Evolutionary conservation across 2,329 filamentous ascomycete species (phyloP).

Genomic region (Aspergillus novoparasiticus): DNA sequence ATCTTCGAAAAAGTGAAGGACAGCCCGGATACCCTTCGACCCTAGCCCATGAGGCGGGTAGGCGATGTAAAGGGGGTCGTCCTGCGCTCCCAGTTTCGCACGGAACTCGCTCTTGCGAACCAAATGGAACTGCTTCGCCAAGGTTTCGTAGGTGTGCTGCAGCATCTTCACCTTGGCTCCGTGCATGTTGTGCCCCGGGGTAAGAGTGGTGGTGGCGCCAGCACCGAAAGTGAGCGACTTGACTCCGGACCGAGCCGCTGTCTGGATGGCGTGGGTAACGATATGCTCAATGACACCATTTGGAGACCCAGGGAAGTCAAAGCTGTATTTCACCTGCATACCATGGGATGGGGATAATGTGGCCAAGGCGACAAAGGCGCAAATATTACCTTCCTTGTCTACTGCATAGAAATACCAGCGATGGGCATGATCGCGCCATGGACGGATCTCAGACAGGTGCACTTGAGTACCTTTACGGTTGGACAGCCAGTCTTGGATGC

Average conservation of each 20-base stretch:
- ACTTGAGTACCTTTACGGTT: slow-evolving; percentile 83
- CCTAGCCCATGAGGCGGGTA: slow-evolving; percentile 86
- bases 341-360: slow-evolving; percentile 79
- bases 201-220: slow-evolving; percentile 73
- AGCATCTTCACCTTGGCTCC: slow-evolving; percentile 80
- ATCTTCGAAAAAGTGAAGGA: slow-evolving; percentile 86
- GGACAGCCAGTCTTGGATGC: slow-evolving; percentile 77
- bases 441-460: slow-evolving; percentile 84
- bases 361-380: slow-evolving; percentile 78
- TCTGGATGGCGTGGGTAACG: slow-evolving; percentile 71
- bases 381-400: slow-evolving; percentile 71
- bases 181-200: slow-evolving; percentile 77
- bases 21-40: slow-evolving; percentile 77
- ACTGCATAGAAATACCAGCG: slow-evolving; percentile 83
- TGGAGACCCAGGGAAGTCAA: slow-evolving; percentile 87
- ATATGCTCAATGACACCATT: slow-evolving; percentile 84
- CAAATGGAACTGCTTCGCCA: slow-evolving; percentile 79
- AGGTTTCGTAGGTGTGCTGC: slow-evolving; percentile 76
- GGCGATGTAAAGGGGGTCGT: slow-evolving; percentile 85
- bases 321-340: slow-evolving; percentile 94
- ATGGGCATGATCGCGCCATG: slow-evolving; percentile 82
- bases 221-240: slow-evolving; percentile 82
- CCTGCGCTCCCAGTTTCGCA: slow-evolving; percentile 82
- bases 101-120: slow-evolving; percentile 86
- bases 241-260: slow-evolving; percentile 60